Evolutionary conservation across 306 rosid genomes (phyloP).

Genomic region (Mucuna pruriens): DNA sequence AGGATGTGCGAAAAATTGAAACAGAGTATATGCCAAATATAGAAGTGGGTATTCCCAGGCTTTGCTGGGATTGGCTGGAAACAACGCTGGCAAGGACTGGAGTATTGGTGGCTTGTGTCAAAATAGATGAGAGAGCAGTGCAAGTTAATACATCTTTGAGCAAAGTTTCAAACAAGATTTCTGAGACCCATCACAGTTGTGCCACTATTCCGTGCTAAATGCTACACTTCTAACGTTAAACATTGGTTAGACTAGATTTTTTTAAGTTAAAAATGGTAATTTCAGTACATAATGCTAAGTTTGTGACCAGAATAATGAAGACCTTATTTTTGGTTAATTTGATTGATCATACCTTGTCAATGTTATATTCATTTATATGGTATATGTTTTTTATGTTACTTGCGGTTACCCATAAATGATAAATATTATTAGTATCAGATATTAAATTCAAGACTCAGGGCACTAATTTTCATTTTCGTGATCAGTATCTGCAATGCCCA

Average conservation of each 20-base stretch:
- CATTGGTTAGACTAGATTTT: slow-evolving; percentile 10
- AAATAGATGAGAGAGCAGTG: neutral
- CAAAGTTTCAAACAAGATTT: neutral
- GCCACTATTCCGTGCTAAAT: neutral
- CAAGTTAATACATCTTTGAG: neutral
- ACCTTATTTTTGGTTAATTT: neutral
- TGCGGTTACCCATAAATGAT: neutral
- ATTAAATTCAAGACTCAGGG: slow-evolving; percentile 16
- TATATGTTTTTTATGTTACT: slow-evolving; percentile 1
- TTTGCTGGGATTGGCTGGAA: neutral
- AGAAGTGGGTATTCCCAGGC: neutral
- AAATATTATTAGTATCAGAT: slow-evolving; percentile 16
- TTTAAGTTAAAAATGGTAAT: slow-evolving; percentile 3
- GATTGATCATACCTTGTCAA: neutral
- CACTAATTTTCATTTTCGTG: slow-evolving; percentile 1
- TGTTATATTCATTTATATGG: slow-evolving; percentile 15
- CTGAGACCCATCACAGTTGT: neutral
- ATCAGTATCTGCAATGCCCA: slow-evolving; percentile 13
- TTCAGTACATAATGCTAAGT: neutral
- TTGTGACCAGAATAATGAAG: neutral
- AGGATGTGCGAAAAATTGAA: neutral
- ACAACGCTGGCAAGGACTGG: neutral
- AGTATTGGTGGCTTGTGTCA: neutral
- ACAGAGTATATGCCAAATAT: neutral
- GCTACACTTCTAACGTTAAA: neutral